A percentile compares a stretch with the other conserved stretches of the same genome.
Conservation (phyloP, 768 basidiomycete species). For the Naematelia encephala region DNA sequence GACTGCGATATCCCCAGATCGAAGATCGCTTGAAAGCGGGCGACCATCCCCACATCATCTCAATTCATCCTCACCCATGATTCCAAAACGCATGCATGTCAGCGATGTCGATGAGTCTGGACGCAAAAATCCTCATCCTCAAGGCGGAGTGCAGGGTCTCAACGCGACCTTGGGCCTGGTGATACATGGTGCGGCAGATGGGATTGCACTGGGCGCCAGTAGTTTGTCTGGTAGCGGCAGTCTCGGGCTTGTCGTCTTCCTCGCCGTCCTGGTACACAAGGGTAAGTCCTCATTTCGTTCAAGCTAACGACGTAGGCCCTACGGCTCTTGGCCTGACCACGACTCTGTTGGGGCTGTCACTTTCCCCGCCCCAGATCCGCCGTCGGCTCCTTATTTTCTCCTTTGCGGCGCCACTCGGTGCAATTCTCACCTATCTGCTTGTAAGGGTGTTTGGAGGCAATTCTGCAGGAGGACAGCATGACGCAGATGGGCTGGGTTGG, state of each 20-base stretch:
- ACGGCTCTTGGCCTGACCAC: conserved; percentile 85
- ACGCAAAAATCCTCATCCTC: conserved; percentile 6
- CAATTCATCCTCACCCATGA: conserved; percentile 34
- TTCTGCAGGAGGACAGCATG: conserved; percentile 34
- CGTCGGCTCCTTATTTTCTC: conserved; percentile 75
- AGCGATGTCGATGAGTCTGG: conserved; percentile 23
- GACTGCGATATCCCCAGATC: conserved; percentile 6
- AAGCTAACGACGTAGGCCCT: conserved; percentile 61
- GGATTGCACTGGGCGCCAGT: conserved; percentile 79
- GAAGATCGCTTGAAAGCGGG: conserved; percentile 6
- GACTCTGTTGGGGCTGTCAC: conserved; percentile 71
- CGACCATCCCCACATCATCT: conserved; percentile 22
- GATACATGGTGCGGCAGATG: conserved; percentile 85
- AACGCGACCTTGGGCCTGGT: conserved; percentile 75
- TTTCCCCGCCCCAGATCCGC: conserved; percentile 66
- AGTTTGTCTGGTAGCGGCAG: conserved; percentile 49
- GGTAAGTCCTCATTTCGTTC: conserved; percentile 51
- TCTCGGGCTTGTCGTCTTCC: conserved; percentile 78
- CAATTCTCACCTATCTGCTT: conserved; percentile 69
- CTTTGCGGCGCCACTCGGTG: conserved; percentile 76
- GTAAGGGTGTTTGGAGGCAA: conserved; percentile 54
- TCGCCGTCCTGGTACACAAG: conserved; percentile 90
- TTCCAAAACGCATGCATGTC: conserved; percentile 36
- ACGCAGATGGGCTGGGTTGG: conserved; percentile 49
- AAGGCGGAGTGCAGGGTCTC: conserved; percentile 53